These are phyloP conservation scores for Bonnemaisonia californica DNA, from an alignment of 31 red algal species.

Conservation along the genomic window DNA sequence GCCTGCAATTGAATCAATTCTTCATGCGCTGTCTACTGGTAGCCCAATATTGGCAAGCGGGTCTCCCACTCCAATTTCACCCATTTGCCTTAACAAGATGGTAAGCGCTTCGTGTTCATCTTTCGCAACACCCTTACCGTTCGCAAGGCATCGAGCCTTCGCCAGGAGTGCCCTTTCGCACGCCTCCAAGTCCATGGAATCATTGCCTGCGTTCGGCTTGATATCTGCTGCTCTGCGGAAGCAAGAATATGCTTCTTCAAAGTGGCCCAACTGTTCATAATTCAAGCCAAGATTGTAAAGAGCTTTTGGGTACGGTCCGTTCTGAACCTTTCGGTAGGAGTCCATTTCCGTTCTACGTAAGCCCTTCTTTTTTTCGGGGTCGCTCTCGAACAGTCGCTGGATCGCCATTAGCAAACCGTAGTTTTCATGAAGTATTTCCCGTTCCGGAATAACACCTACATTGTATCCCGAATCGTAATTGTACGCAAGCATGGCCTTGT, in stretches of 20 bases:
- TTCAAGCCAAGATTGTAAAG: slow-evolving; percentile 26
- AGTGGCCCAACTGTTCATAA: slow-evolving; percentile 12
- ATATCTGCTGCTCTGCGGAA: slow-evolving; percentile 10
- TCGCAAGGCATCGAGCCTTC: slow-evolving; percentile 10
- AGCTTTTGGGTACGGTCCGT: slow-evolving; percentile 30
- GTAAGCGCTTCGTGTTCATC: slow-evolving; percentile 31
- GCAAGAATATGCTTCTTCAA: slow-evolving; percentile 14
- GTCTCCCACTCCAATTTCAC: slow-evolving; percentile 18
- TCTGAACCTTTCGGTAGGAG: slow-evolving; percentile 7
- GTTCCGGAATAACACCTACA: slow-evolving; percentile 36
- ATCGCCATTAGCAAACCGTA: slow-evolving; percentile 25
- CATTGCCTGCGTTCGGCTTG: neutral
- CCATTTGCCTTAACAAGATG: slow-evolving; percentile 1
- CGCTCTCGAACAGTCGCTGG: neutral
- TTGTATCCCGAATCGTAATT: slow-evolving; percentile 29
- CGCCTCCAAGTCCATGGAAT: slow-evolving; percentile 19
- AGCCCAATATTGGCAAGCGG: slow-evolving; percentile 14
- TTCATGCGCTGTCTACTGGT: neutral
- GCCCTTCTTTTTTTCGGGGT: neutral
- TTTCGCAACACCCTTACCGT: slow-evolving; percentile 10
- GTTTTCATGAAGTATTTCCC: slow-evolving; percentile 41
- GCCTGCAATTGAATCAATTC: no score
- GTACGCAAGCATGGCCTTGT: slow-evolving; percentile 36
- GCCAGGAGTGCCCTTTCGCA: slow-evolving; percentile 17
- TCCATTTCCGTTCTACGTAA: slow-evolving; percentile 12